Evolutionary conservation across 2,329 filamentous ascomycete genomes (phyloP).

Genomic region (Penicillium sp.): DNA sequence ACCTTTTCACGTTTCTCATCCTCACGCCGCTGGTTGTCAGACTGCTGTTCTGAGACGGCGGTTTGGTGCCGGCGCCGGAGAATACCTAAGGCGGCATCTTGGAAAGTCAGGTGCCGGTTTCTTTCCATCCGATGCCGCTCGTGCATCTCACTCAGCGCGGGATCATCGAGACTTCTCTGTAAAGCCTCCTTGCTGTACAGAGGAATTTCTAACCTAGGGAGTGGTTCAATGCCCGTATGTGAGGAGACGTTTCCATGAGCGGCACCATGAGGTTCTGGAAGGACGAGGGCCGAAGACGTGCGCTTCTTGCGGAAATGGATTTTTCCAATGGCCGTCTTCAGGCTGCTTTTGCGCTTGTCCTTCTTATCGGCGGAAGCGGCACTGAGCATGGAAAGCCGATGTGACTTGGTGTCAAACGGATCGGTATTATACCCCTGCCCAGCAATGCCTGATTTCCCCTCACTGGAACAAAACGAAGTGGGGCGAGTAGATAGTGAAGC

Average conservation of each 20-base stretch:
- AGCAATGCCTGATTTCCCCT: slow-evolving; percentile 26
- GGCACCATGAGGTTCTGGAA: slow-evolving; percentile 20
- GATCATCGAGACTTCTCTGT: slow-evolving; percentile 36
- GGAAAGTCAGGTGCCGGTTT: slow-evolving; percentile 36
- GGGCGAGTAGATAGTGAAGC: slow-evolving; percentile 42
- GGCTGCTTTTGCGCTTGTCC: slow-evolving; percentile 32
- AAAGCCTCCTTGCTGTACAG: slow-evolving; percentile 37
- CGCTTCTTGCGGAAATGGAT: slow-evolving; percentile 39
- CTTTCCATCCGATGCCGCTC: slow-evolving; percentile 33
- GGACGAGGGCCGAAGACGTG: slow-evolving; percentile 27
- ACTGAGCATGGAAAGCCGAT: slow-evolving; percentile 31
- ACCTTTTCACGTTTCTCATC: slow-evolving; percentile 43
- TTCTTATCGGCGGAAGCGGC: slow-evolving; percentile 30
- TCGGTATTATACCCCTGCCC: slow-evolving; percentile 20
- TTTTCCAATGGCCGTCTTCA: slow-evolving; percentile 38
- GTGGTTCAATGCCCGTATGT: slow-evolving; percentile 15
- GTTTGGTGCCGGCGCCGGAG: slow-evolving; percentile 33
- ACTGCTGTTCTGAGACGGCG: slow-evolving; percentile 30
- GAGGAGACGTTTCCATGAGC: not conserved
- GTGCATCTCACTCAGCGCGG: slow-evolving; percentile 32
- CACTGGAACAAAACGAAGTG: slow-evolving; percentile 40
- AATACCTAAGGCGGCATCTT: slow-evolving; percentile 31
- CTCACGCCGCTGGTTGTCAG: slow-evolving; percentile 33
- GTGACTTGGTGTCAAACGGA: slow-evolving; percentile 12
- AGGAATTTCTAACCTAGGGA: slow-evolving; percentile 34